Conservation (phyloP, 768 basidiomycete genomes). For the Phylloporus sp. region DNA sequence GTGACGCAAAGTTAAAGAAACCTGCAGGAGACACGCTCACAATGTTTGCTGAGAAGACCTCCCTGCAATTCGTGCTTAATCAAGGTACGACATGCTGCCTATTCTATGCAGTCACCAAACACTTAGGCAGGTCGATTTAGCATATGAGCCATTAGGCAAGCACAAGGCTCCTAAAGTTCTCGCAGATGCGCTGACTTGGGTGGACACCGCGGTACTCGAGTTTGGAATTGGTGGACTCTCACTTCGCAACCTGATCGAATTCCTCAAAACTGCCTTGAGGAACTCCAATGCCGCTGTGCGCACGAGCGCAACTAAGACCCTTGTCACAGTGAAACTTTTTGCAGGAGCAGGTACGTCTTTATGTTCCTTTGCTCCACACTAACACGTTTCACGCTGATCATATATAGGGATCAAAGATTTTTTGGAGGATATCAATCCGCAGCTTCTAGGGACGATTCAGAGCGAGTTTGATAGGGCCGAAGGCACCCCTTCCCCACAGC, state of each 20-base stretch:
- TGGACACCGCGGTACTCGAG: conserved; percentile 78
- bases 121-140: conserved; percentile 38
- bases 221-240: conserved; percentile 89
- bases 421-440: conserved; percentile 90
- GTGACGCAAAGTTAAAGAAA: conserved; percentile 95
- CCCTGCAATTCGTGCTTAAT: conserved; percentile 86
- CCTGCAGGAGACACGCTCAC: conserved; percentile 86
- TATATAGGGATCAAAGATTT: conserved; percentile 82
- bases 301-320: conserved; percentile 86
- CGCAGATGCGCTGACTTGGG: conserved; percentile 86
- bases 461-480: conserved; percentile 92
- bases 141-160: conserved; percentile 88
- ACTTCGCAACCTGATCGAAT: conserved; percentile 81
- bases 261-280: conserved; percentile 78
- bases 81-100: conserved; percentile 57
- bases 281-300: conserved; percentile 94
- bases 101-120: conserved; percentile 8
- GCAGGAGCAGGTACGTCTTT: conserved; percentile 71
- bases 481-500: conserved; percentile 68
- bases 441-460: conserved; percentile 84
- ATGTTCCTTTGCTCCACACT: neutral
- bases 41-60: conserved; percentile 85
- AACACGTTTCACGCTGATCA: conserved; percentile 1
- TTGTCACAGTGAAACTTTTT: conserved; percentile 89
- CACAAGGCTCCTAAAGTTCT: conserved; percentile 97